phyloP scores from a whole-genome alignment of 371 early-diverging fungal genomes.

The Rhizopus microsporus region DNA sequence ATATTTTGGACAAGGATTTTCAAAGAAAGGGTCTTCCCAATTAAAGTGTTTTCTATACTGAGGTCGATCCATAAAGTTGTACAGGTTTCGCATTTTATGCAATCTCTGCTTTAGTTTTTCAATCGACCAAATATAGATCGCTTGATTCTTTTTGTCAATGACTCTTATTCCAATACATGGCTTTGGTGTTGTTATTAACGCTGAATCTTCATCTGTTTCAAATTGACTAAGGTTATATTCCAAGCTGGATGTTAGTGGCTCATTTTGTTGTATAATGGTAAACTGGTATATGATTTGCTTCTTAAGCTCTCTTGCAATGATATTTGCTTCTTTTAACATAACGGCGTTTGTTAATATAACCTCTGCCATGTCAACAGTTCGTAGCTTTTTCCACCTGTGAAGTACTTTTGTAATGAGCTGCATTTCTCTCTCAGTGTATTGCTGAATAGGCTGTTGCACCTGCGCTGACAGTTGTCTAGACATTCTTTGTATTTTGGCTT shows the following conservation, averaged over 20 bases:
- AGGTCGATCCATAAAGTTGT: constrained; percentile 74
- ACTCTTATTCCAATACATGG: constrained; percentile 73
- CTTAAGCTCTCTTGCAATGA: constrained; percentile 77
- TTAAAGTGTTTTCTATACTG: constrained; percentile 74
- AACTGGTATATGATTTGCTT: constrained; percentile 84
- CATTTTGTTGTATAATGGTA: constrained; percentile 63
- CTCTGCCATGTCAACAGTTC: constrained; percentile 76
- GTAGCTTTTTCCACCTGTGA: constrained; percentile 61
- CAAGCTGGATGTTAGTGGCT: constrained; percentile 62
- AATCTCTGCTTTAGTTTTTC: constrained; percentile 67
- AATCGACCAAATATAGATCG: constrained; percentile 77
- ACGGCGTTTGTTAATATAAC: constrained; percentile 69
- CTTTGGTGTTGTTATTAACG: constrained; percentile 48
- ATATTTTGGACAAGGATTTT: constrained; percentile 63
- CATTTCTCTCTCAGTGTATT: constrained; percentile 49
- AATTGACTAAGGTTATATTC: constrained; percentile 62
- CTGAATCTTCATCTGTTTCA: constrained; percentile 58
- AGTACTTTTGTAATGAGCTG: constrained; percentile 54
- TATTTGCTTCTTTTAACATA: constrained; percentile 85
- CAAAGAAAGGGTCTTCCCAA: constrained; percentile 78
- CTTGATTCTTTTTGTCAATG: constrained; percentile 70
- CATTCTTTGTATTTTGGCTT: constrained; percentile 50
- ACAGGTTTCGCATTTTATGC: constrained; percentile 77
- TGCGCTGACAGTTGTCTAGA: constrained; percentile 46
- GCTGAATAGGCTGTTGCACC: constrained; percentile 9